Percentiles rank a stretch among this genome's conserved stretches.
Conservation (phyloP, 192 early-diverging fungal species). For the Coemansia sp. region DNA sequence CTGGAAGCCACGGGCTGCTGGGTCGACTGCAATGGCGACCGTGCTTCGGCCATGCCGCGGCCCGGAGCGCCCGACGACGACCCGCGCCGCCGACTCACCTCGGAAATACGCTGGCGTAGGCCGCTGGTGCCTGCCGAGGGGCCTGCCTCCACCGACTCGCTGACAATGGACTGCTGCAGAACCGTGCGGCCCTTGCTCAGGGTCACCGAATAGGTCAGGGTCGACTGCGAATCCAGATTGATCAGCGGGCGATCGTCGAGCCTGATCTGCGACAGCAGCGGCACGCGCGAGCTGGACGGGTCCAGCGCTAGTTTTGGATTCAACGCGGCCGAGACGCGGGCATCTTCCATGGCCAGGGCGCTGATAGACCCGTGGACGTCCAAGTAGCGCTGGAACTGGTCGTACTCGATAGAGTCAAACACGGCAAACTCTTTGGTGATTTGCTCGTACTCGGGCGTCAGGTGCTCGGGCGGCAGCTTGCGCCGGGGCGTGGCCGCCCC, state of each 20-base stretch:
- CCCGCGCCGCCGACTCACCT: constrained; percentile 7
- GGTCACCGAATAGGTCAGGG: constrained; percentile 13
- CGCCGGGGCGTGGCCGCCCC: constrained; percentile 52
- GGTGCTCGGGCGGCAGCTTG: constrained; percentile 24
- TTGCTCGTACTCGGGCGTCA: constrained; percentile 55
- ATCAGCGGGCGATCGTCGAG: constrained; percentile 36
- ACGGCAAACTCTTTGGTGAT: constrained; percentile 67
- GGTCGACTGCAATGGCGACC: background rate
- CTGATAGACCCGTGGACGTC: constrained; percentile 49
- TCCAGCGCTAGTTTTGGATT: no score
- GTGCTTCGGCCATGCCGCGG: background rate
- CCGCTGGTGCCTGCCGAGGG: background rate
- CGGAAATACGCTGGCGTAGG: constrained; percentile 13
- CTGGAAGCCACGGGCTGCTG: background rate
- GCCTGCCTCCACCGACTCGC: background rate
- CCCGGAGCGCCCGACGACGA: background rate
- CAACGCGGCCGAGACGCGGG: constrained; percentile 3
- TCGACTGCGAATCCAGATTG: constrained; percentile 13
- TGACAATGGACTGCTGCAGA: constrained; percentile 5
- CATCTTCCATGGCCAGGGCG: constrained; percentile 24
- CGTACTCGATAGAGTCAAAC: constrained; percentile 81
- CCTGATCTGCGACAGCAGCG: constrained; percentile 9
- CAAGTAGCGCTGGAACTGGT: constrained; percentile 61
- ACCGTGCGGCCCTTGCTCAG: constrained; percentile 15
- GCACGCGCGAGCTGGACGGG: background rate